Evolutionary conservation across 768 basidiomycete genomes (phyloP), one percentile per base, ranked within the genome.

Genomic region (Termitomyces sp.): DNA sequence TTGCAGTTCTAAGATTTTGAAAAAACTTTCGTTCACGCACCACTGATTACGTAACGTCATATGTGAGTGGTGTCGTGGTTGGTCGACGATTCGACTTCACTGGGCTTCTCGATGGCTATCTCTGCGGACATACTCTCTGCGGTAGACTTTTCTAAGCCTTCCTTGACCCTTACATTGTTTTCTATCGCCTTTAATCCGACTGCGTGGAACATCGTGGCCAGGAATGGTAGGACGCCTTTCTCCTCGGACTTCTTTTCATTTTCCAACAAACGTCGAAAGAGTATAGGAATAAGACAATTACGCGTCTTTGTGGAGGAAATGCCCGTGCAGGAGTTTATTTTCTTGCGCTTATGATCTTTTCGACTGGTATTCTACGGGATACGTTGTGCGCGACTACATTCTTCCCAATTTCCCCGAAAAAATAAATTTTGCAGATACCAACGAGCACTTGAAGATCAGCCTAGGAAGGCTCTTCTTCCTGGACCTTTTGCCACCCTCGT

Each of bases 201-300:
- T 1, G 94, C 88, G 58, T 99, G 96, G 96, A 99, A 99, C 71
- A 85, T 94, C 60, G 85, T 95, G 29, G 96, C 96, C 26, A 87
- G 86, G 56, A 93, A 95, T 74, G 94, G 94, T 94, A 61, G 49
- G 84, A 74, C 39, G 3, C 27, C 14, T 48, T 53, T 42, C 26
- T 27, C 2, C 44, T 18, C 27, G 31, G 32, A 20, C 46, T 37
- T 50, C 34, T 47, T 42, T 60, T 10, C 26, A n/a, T 20, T 22
- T 32, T 32, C 48, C 41, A 31, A 43, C 39, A 46, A 39, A 9
- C 26, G 37, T 41, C 14, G 4, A 55, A 48, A 80, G 79, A 80
- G 67, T 92, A 91, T 74, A 84, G 76, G 59, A 90, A 94, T 74
- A 92, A 89, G 71, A 89, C 92, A 0, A 85, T 98, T 57, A 95